phyloP scores from a whole-genome alignment of 805 yeast genomes.

The Zygoascus bituminiphila region DNA sequence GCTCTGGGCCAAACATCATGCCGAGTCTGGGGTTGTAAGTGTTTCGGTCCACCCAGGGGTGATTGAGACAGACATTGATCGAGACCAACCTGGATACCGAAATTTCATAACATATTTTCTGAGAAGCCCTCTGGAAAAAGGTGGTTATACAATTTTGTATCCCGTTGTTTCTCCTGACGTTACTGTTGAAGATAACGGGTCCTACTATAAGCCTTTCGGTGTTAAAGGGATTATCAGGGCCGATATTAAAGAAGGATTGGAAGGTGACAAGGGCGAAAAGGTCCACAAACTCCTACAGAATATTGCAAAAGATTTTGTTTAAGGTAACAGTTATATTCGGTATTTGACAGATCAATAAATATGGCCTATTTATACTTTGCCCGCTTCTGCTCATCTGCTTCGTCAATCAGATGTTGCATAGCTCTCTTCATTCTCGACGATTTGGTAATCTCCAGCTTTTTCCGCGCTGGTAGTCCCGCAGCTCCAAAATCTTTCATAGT shows the following conservation, averaged over 20 bases:
- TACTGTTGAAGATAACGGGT: conserved; percentile 29
- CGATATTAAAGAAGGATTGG: conserved; percentile 31
- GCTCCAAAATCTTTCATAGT: conserved; percentile 19
- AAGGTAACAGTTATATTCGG: too few species aligned
- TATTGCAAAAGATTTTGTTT: not conserved
- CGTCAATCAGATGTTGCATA: conserved; percentile 11
- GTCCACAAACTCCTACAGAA: conserved; percentile 31
- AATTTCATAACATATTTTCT: conserved; percentile 19
- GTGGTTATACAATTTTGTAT: conserved; percentile 20
- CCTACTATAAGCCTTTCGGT: conserved; percentile 39
- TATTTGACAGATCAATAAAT: too few species aligned
- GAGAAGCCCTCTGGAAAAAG: conserved; percentile 37
- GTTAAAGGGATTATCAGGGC: conserved; percentile 29
- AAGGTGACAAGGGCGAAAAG: conserved; percentile 28
- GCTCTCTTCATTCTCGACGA: conserved; percentile 23
- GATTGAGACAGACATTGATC: conserved; percentile 16
- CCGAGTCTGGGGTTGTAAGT: conserved; percentile 28
- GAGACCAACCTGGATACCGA: not conserved
- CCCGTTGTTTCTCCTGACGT: conserved; percentile 37
- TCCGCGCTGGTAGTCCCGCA: conserved; percentile 14
- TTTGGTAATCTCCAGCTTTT: conserved; percentile 15
- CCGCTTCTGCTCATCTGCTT: conserved; percentile 3
- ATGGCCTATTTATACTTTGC: not conserved
- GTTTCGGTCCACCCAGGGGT: conserved; percentile 38
- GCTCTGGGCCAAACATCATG: conserved; percentile 31